phyloP scores from a whole-genome alignment of 1,284 basidiomycete genomes.

The Volvariella surrecta region DNA sequence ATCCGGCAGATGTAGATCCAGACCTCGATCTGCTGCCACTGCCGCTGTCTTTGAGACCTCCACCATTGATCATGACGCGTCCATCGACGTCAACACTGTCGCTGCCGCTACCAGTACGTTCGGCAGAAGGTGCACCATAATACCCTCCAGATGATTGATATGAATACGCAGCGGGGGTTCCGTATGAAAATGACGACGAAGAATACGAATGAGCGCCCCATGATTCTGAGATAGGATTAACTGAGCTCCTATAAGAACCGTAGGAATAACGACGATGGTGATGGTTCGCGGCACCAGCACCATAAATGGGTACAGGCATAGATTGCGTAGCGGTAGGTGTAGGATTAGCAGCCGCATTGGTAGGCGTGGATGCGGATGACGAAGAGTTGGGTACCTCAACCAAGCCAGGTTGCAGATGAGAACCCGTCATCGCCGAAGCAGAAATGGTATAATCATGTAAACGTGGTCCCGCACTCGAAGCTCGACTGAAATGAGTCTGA shows the following conservation, averaged over 20 bases:
- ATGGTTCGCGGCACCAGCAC: slow-evolving; percentile 14
- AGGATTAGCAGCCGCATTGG: slow-evolving; percentile 7
- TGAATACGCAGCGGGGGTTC: too few species aligned
- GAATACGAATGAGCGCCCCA: too few species aligned
- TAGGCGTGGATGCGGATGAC: slow-evolving; percentile 5
- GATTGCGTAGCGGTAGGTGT: slow-evolving; percentile 11
- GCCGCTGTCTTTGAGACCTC: slow-evolving; percentile 34
- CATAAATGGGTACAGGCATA: slow-evolving; percentile 18
- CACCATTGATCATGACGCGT: background rate
- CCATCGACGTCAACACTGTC: background rate
- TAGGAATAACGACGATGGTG: slow-evolving; percentile 8
- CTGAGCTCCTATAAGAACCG: background rate
- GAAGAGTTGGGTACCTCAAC: slow-evolving; percentile 36
- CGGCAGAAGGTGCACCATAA: slow-evolving; percentile 1
- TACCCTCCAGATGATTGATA: background rate
- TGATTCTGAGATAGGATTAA: background rate
- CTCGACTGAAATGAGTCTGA: slow-evolving; percentile 15
- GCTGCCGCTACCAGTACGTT: slow-evolving; percentile 4
- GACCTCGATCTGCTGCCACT: slow-evolving; percentile 20
- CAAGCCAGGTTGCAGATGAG: slow-evolving; percentile 52
- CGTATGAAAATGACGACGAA: too few species aligned
- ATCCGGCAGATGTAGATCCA: slow-evolving; percentile 15
- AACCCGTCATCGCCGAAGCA: slow-evolving; percentile 23
- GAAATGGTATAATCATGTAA: slow-evolving; percentile 57
- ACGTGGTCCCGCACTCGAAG: slow-evolving; percentile 42